Conservation (phyloP, 257 asterid species). For the Orobanche coerulescens region DNA sequence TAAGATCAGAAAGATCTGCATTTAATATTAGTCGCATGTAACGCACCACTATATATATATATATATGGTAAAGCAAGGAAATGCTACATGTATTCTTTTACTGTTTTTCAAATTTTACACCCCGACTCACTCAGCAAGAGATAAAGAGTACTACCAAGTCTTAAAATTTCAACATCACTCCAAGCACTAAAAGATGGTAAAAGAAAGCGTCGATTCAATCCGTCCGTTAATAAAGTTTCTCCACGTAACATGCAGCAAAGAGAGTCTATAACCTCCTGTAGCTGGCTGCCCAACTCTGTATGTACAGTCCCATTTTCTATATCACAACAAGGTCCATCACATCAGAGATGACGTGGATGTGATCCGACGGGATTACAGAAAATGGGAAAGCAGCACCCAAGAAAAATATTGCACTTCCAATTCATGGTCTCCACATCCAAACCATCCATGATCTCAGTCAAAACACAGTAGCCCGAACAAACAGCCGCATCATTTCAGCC, state of each 20-base stretch:
- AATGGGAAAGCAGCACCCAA: conserved; percentile 22
- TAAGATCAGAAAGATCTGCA: too few species aligned
- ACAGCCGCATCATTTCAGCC: conserved; percentile 29
- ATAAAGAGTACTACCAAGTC: conserved; percentile 27
- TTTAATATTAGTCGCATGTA: too few species aligned
- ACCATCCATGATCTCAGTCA: conserved; percentile 14
- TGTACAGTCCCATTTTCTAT: conserved; percentile 41
- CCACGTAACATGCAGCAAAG: conserved; percentile 28
- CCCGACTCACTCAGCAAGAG: conserved; percentile 17
- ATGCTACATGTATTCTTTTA: conserved; percentile 2
- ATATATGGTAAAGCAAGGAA: not conserved
- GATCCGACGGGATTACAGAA: conserved; percentile 26
- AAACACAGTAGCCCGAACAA: conserved; percentile 16
- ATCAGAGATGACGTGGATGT: conserved; percentile 17
- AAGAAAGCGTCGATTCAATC: conserved; percentile 2
- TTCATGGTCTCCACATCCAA: conserved; percentile 24
- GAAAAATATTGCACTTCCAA: conserved; percentile 22
- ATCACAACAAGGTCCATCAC: conserved; percentile 22
- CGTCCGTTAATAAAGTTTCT: conserved; percentile 25
- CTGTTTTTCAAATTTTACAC: conserved; percentile 17
- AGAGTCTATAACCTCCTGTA: conserved; percentile 30
- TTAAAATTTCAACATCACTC: conserved; percentile 32
- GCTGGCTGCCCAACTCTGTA: conserved; percentile 39
- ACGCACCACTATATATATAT: too few species aligned
- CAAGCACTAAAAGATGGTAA: conserved; percentile 23